Base-by-base conservation (phyloP, 2,329 filamentous ascomycete genomes). In the Zasmidium cellare region DNA sequence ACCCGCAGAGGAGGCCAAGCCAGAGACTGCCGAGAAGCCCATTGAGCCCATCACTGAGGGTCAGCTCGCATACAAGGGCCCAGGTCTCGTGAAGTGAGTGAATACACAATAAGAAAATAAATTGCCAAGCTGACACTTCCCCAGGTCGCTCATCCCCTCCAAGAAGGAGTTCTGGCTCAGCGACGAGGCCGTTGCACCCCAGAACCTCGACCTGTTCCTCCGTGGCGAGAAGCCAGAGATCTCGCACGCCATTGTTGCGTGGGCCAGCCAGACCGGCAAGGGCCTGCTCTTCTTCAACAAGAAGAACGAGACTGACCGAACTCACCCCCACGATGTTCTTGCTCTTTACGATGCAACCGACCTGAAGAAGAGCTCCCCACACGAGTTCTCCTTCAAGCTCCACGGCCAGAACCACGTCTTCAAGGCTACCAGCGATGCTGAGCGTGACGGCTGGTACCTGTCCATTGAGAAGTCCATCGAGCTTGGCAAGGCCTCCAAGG, bases 201-300 rank as follows among this genome's bases (percentile, higher is more conserved):
- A 93, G 78, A 83, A 88, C 72, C 83, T 97, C 57, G 77, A 82
- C 67, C 79, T 83, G 69, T 97, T 93, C 81, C 83, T 96, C 68
- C 91, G 92, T 79, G 87, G 86, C 71, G 92, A 96, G 84, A 97
- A 97, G 87, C 82, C 87, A 56, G 82, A 87, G 54, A 82, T 87
- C 65, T 88, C 89, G 61, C 88, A 96, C 80, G 84, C 90, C 66
- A 88, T 89, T 68, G 88, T 87, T 67, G 89, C 94, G 35, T 97
- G 94, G 91, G 91, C 93, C 63, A 87, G 87, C 67, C 87, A 96
- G 82, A 97, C 93, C 59, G 93, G 93, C 76, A 96, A 96, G 83
- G 94, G 94, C 72, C 88, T 97, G 19, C 82, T 97, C 45, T 96
- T 96, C 84, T 90, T 91, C 77, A 88, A 89, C 77, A 92, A 93